Evolutionary conservation across 1,284 basidiomycete species (phyloP).

Genomic region (Naganishia sp.): DNA sequence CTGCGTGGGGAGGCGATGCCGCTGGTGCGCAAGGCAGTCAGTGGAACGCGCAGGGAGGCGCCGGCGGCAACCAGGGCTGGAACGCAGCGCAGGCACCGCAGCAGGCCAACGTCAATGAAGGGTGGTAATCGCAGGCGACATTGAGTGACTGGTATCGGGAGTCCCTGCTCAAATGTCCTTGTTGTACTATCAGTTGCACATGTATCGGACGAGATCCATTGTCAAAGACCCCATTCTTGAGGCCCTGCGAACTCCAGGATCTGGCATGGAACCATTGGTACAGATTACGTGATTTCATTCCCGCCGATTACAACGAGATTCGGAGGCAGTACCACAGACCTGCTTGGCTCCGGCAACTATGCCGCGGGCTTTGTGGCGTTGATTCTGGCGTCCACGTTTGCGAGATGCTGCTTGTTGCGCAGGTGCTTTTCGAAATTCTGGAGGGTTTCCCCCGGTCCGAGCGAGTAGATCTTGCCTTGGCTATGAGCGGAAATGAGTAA

Average conservation of each 20-base stretch:
- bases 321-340: neutral
- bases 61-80: conserved; percentile 29
- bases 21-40: conserved; percentile 31
- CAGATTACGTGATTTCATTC: neutral
- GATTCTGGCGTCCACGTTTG: conserved; percentile 57
- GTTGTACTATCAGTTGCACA: conserved; percentile 3
- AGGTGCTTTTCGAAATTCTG: conserved; percentile 92
- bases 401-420: conserved; percentile 69
- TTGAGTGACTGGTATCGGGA: neutral
- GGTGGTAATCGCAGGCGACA: conserved; percentile 7
- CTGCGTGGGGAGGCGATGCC: conserved; percentile 43
- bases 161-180: neutral
- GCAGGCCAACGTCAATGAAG: conserved; percentile 9
- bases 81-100: conserved; percentile 42
- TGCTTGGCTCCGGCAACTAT: neutral
- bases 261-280: no score
- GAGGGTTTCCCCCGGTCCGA: conserved; percentile 85
- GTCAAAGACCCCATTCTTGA: neutral
- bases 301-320: neutral
- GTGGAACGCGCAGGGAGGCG: conserved; percentile 33
- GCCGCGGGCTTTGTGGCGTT: conserved; percentile 17
- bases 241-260: no score
- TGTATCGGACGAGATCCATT: neutral
- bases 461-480: conserved; percentile 75
- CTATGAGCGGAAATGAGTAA: conserved; percentile 28